These are phyloP conservation scores for Nicotiana sylvestris DNA, from an alignment of 257 asterid species.

Conservation along the genomic window DNA sequence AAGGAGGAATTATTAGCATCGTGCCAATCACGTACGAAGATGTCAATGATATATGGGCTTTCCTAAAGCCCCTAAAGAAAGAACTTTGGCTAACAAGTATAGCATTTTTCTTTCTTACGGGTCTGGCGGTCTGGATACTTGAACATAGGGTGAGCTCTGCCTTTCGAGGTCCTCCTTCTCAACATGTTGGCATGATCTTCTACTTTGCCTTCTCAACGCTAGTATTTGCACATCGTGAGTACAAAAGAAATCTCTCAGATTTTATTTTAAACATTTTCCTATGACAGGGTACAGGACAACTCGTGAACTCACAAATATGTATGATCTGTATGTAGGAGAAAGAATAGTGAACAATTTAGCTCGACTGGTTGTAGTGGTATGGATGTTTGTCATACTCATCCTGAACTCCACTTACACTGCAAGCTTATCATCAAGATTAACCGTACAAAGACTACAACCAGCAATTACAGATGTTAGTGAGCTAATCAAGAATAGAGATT, in stretches of 20 bases:
- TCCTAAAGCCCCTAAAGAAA: conserved; percentile 14
- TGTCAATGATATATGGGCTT: conserved; percentile 12
- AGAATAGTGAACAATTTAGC: conserved; percentile 9
- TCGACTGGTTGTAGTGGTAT: conserved; percentile 12
- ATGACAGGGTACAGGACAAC: neutral
- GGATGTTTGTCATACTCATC: conserved; percentile 2
- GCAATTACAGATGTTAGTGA: neutral
- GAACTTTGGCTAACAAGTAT: conserved; percentile 8
- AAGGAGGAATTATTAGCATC: conserved; percentile 5
- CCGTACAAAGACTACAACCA: conserved; percentile 7
- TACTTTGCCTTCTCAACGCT: conserved; percentile 12
- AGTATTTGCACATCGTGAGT: conserved; percentile 11
- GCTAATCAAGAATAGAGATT: neutral
- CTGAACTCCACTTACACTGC: conserved; percentile 12
- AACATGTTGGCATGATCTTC: conserved; percentile 10
- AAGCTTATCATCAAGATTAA: conserved; percentile 10
- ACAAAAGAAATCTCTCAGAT: neutral
- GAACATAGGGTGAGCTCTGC: conserved; percentile 8
- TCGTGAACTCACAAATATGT: neutral
- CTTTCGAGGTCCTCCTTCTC: conserved; percentile 14
- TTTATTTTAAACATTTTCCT: neutral
- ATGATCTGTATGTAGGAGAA: neutral
- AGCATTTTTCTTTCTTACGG: conserved; percentile 5
- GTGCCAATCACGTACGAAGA: neutral
- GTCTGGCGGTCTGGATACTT: conserved; percentile 7